These are phyloP conservation scores for Circinella minor DNA, from an alignment of 371 early-diverging fungal genomes.

Conservation along the genomic window DNA sequence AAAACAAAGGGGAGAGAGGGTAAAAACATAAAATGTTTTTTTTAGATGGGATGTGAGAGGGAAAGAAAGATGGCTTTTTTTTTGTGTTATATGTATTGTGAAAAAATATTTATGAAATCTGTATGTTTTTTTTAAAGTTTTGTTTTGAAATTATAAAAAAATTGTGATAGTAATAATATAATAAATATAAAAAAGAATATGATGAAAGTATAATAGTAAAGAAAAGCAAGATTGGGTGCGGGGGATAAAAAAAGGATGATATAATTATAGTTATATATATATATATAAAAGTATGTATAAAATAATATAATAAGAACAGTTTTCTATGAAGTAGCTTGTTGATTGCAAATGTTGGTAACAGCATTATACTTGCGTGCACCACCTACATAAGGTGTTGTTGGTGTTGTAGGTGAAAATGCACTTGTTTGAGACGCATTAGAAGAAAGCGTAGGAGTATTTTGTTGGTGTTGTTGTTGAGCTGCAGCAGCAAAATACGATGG, in stretches of 20 bases:
- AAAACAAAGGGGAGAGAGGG: not conserved
- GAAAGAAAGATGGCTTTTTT: too few relatives aligned
- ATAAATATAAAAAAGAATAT: too few relatives aligned
- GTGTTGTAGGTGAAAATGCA: slow-evolving; percentile 28
- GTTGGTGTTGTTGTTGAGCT: not conserved
- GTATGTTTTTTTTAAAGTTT: too few relatives aligned
- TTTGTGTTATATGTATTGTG: too few relatives aligned
- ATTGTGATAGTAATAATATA: too few relatives aligned
- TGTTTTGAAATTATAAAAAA: too few relatives aligned
- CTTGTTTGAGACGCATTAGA: slow-evolving; percentile 25
- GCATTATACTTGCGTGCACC: slow-evolving; percentile 13
- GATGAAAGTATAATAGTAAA: not conserved
- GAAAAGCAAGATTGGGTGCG: not conserved
- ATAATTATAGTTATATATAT: not conserved
- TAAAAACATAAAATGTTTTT: not conserved
- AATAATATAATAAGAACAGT: not conserved
- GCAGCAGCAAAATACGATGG: slow-evolving; percentile 18
- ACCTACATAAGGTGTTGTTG: slow-evolving; percentile 25
- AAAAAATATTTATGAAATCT: too few relatives aligned
- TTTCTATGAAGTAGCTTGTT: slow-evolving; percentile 12
- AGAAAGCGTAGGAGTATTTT: slow-evolving; percentile 18
- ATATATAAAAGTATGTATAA: not conserved
- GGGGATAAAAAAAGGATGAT: slow-evolving; percentile 3
- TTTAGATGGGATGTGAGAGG: too few relatives aligned
- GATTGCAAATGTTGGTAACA: slow-evolving; percentile 12